phyloP scores from a whole-genome alignment of 768 basidiomycete genomes.

The Collybia sp. region DNA sequence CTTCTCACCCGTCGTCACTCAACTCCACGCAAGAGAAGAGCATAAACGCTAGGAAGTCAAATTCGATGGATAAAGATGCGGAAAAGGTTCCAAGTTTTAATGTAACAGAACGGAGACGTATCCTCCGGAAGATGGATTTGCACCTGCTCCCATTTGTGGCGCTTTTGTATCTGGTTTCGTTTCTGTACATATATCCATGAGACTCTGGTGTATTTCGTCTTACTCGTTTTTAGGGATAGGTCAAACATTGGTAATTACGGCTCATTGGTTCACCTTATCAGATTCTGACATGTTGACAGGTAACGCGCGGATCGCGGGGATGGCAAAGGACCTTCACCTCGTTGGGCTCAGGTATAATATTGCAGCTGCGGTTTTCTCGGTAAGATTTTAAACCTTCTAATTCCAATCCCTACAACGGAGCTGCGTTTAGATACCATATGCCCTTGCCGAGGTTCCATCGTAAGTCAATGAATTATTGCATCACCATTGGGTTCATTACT shows the following conservation, averaged over 20 bases:
- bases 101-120: conserved; percentile 18
- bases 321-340: conserved; percentile 22
- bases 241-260: conserved; percentile 24
- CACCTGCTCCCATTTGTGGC: conserved; percentile 41
- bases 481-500: too few relatives aligned
- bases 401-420: conserved; percentile 19
- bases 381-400: too few relatives aligned
- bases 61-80: too few relatives aligned
- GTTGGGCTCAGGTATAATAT: conserved; percentile 29
- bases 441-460: conserved; percentile 29
- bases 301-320: conserved; percentile 28
- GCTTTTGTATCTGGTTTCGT: conserved; percentile 39
- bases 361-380: conserved; percentile 11
- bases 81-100: too few relatives aligned
- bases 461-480: conserved; percentile 7
- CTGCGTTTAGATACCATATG: conserved; percentile 30
- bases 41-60: too few relatives aligned
- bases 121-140: conserved; percentile 38
- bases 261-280: too few relatives aligned
- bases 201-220: not conserved
- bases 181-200: conserved; percentile 29
- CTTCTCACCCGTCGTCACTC: too few relatives aligned
- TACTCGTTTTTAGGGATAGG: conserved; percentile 20
- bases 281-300: too few relatives aligned
- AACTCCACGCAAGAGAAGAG: too few relatives aligned